These are phyloP conservation scores for Echium plantagineum DNA, from an alignment of 257 asterid species.

Conservation along the genomic window DNA sequence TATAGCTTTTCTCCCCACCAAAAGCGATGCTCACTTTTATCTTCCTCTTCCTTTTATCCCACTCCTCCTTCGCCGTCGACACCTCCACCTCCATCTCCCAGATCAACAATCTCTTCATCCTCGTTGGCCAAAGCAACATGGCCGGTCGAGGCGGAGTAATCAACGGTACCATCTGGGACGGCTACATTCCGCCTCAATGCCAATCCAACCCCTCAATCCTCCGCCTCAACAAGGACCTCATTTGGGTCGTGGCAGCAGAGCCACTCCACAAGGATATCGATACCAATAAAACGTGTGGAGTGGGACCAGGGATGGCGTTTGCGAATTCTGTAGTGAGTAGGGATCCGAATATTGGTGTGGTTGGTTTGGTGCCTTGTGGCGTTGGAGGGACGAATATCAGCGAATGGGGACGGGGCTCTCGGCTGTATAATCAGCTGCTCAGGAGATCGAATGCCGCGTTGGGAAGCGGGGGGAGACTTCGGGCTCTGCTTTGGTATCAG, in stretches of 20 bases:
- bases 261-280: conserved; percentile 80
- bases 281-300: conserved; percentile 38
- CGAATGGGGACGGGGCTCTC: conserved; percentile 21
- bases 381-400: conserved; percentile 26
- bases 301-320: conserved; percentile 86
- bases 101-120: conserved; percentile 41
- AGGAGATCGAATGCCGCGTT: conserved; percentile 12
- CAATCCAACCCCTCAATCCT: conserved; percentile 25
- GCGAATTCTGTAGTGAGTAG: conserved; percentile 23
- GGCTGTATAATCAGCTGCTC: conserved; percentile 20
- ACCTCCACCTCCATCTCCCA: conserved; percentile 1
- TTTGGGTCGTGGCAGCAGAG: conserved; percentile 61
- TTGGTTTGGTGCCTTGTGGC: conserved; percentile 49
- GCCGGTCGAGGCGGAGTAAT: conserved; percentile 73
- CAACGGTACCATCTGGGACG: conserved; percentile 51
- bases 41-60: conserved; percentile 26
- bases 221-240: conserved; percentile 27
- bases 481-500: conserved; percentile 33
- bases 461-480: conserved; percentile 8
- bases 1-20: too few relatives aligned
- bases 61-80: conserved; percentile 18
- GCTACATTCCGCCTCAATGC: conserved; percentile 38
- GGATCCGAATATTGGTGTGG: conserved; percentile 34
- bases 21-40: conserved; percentile 31
- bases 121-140: conserved; percentile 92